Percentiles rank a stretch among this genome's conserved stretches.
phyloP scores from a whole-genome alignment of 2,329 filamentous ascomycete genomes.

The Beauveria pseudobassiana region DNA sequence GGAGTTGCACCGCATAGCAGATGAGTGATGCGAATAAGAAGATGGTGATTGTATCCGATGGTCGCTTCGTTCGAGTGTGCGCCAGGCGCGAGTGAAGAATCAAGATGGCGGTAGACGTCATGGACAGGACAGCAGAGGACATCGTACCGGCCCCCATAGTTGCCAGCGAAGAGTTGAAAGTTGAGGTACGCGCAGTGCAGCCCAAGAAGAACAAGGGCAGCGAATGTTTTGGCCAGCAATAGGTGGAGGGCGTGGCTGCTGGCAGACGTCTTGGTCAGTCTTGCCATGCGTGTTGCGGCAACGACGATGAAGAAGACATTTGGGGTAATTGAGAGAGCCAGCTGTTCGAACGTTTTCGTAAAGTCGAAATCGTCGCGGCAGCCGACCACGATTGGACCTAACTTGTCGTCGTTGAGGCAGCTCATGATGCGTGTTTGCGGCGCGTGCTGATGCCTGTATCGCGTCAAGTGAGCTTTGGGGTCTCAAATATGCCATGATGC shows the following conservation, averaged over 20 bases:
- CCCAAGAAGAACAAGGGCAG: background rate
- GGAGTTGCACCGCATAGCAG: background rate
- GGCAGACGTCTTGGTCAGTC: background rate
- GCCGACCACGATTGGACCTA: background rate
- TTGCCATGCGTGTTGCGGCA: background rate
- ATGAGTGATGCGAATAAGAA: background rate
- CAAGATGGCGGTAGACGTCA: background rate
- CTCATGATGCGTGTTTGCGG: background rate
- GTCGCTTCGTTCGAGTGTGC: background rate
- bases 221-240: background rate
- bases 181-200: background rate
- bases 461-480: background rate
- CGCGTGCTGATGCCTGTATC: background rate
- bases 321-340: background rate
- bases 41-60: background rate
- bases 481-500: background rate
- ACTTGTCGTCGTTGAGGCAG: background rate
- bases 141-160: background rate
- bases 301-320: background rate
- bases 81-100: background rate
- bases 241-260: background rate
- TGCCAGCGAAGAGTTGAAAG: background rate
- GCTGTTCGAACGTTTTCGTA: constrained; percentile 7
- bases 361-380: constrained; percentile 7
- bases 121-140: background rate